A percentile compares a stretch with the other conserved stretches of the same genome.
Evolutionary conservation across 768 basidiomycete genomes (phyloP).

Genomic region (Panaeolus cyanescens): DNA sequence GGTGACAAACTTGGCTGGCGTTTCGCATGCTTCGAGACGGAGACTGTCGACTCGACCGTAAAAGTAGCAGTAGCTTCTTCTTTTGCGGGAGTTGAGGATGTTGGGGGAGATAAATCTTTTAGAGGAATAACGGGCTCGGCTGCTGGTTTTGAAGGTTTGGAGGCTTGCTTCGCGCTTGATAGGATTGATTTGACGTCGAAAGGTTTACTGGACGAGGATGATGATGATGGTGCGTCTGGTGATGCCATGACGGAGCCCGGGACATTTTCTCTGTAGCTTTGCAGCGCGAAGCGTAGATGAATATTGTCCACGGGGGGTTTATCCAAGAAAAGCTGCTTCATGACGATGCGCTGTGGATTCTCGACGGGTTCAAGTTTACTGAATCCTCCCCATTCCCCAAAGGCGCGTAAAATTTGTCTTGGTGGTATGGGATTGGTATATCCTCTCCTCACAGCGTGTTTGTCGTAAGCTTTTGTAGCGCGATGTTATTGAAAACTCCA

Average conservation of each 20-base stretch:
- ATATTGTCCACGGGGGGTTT: constrained; percentile 5
- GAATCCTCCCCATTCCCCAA: constrained; percentile 42
- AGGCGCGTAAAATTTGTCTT: constrained; percentile 16
- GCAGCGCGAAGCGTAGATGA: constrained; percentile 22
- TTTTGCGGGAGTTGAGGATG: not conserved
- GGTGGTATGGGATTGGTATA: constrained; percentile 11
- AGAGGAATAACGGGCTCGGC: not conserved
- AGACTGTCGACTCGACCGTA: not conserved
- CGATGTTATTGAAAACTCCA: not conserved
- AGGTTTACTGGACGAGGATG: not conserved
- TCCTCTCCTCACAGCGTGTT: not conserved
- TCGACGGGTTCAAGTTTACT: constrained; percentile 29
- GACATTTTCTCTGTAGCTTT: constrained; percentile 7
- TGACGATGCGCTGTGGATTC: constrained; percentile 16
- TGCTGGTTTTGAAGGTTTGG: not conserved
- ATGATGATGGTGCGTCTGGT: not conserved
- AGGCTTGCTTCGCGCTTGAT: not conserved
- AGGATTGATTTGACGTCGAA: not conserved
- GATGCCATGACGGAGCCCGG: not conserved
- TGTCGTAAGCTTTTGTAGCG: constrained; percentile 6
- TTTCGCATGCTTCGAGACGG: not conserved
- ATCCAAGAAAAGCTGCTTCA: constrained; percentile 23
- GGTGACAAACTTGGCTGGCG: not conserved
- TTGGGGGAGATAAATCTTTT: not conserved
- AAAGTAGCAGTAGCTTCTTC: not conserved